These are phyloP conservation scores for Fusarium sp. DNA, from an alignment of 2,329 filamentous ascomycete genomes.

Conservation along the genomic window DNA sequence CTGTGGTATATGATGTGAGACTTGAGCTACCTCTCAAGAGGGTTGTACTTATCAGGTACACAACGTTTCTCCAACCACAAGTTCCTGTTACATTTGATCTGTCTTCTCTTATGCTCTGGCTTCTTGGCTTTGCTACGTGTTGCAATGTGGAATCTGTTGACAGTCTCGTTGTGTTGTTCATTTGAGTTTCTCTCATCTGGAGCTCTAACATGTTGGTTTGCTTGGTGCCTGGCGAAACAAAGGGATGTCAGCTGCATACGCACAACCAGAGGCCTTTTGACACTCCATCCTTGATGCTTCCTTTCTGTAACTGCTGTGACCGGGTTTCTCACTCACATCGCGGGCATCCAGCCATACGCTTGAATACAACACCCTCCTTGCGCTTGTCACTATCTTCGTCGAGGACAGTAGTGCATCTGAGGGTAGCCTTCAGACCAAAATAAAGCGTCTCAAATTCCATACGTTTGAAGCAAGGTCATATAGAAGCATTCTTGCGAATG, in stretches of 20 bases:
- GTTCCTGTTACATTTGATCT: background rate
- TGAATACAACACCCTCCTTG: too few relatives aligned
- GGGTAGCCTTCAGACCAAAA: background rate
- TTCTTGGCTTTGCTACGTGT: background rate
- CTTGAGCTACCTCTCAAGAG: background rate
- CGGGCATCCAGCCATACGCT: background rate
- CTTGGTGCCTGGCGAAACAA: background rate
- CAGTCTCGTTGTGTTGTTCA: background rate
- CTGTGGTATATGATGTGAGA: constrained; percentile 4
- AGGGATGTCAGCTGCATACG: background rate
- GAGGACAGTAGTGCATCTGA: background rate
- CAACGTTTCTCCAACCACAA: background rate
- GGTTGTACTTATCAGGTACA: background rate
- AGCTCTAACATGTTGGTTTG: background rate
- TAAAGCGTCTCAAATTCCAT: background rate
- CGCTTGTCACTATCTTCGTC: background rate
- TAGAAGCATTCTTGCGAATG: background rate
- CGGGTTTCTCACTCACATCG: background rate
- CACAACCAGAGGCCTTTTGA: background rate
- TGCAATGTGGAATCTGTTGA: background rate
- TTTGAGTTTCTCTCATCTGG: background rate
- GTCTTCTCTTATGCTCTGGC: background rate
- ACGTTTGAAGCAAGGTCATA: background rate
- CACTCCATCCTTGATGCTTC: background rate
- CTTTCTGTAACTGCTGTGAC: background rate